Evolutionary conservation across 164 flowering plant species (phyloP), one percentile per base, ranked within the genome.

Genomic region (Chloranthus sessilifolius): DNA sequence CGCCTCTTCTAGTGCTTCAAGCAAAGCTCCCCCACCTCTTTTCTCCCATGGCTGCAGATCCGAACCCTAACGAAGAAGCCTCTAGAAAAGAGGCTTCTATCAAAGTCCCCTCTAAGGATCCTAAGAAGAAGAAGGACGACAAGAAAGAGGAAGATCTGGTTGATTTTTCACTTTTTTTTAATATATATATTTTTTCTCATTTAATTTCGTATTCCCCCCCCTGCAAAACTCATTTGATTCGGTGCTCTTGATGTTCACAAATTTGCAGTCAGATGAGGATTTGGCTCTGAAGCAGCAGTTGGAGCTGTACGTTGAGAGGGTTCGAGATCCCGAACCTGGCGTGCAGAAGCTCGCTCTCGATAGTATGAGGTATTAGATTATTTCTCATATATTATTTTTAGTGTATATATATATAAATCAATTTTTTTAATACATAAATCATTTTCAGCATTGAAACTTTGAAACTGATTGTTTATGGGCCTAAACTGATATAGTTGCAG

Each of bases 131-230:
- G 88, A 84, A 79, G 70, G 91, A 82, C 39, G 92, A 86, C 14
- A 89, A 85, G 73, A 86, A 86, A 63, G 97, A 90, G 5, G 98
- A 85, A 51, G 95, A 90, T 76, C 70, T 88, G 60, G 96, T 88
- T 41, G 27, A n/a, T 30, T 37, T 52, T 14, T 4, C 30, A n/a
- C 1, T 3, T 22, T 65, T 38, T 26, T 5, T 42, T n/a, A n/a
- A n/a, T n/a, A n/a, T n/a, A n/a, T n/a, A n/a, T n/a, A n/a, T n/a
- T n/a, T n/a, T n/a, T n/a, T n/a, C n/a, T n/a, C n/a, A n/a, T n/a
- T n/a, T n/a, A n/a, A n/a, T n/a, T n/a, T n/a, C n/a, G n/a, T n/a
- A n/a, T n/a, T n/a, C n/a, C n/a, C n/a, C n/a, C n/a, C n/a, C n/a
- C n/a, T n/a, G n/a, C n/a, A n/a, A n/a, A n/a, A n/a, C n/a, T n/a